Evolutionary conservation across 805 yeast genomes (phyloP).

Genomic region (Hanseniaspora opuntiae): DNA sequence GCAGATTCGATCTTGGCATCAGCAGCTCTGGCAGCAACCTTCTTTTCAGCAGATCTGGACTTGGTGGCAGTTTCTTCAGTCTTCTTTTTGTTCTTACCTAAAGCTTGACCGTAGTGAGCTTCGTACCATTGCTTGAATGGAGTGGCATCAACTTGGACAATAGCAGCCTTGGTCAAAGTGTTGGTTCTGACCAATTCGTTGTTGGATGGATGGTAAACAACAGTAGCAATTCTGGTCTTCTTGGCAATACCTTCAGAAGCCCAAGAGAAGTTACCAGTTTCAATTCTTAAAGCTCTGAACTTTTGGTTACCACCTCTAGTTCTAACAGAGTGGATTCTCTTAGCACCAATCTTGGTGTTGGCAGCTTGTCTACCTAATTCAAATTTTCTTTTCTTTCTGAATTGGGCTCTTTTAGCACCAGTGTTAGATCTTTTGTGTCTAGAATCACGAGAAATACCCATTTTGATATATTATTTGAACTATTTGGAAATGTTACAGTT

Average conservation of each 20-base stretch:
- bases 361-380: constrained; percentile 99
- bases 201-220: constrained; percentile 98
- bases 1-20: constrained; percentile 75
- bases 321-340: constrained; percentile 98
- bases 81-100: constrained; percentile 66
- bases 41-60: constrained; percentile 75
- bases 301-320: constrained; percentile 99
- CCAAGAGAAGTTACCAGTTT: constrained; percentile 99
- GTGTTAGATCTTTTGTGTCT: constrained; percentile 99
- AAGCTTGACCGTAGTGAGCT: constrained; percentile 87
- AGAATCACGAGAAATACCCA: constrained; percentile 99
- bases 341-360: constrained; percentile 96
- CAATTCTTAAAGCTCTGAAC: constrained; percentile 99
- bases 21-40: constrained; percentile 84
- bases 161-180: constrained; percentile 97
- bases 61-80: constrained; percentile 44
- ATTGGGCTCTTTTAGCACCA: constrained; percentile 99
- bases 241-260: constrained; percentile 96
- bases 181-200: constrained; percentile 99
- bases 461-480: constrained; percentile 30
- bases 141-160: constrained; percentile 98
- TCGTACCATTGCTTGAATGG: constrained; percentile 99
- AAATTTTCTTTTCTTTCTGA: constrained; percentile 99
- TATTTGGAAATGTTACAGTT: neutral
- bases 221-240: constrained; percentile 98